These are phyloP conservation scores for Larix kaempferi DNA, from an alignment of 75 land plant species.

Conservation along the genomic window DNA sequence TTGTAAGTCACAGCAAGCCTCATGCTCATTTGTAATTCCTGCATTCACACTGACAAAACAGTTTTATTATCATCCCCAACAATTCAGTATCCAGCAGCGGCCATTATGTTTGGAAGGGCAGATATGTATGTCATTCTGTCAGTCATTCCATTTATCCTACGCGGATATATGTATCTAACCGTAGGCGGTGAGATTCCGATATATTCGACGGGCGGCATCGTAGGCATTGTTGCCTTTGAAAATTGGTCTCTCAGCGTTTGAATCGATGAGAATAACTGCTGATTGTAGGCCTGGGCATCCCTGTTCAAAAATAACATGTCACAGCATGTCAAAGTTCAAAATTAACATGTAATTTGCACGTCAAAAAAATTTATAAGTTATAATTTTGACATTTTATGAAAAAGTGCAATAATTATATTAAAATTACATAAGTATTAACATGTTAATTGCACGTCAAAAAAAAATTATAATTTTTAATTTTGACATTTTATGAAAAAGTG, in stretches of 20 bases:
- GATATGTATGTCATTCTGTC: too few species aligned
- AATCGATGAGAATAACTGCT: neutral
- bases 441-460: too few species aligned
- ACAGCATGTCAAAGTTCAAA: too few species aligned
- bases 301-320: conserved; percentile 16
- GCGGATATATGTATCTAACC: neutral
- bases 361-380: too few species aligned
- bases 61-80: neutral
- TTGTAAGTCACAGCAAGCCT: neutral
- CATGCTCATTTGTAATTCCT: neutral
- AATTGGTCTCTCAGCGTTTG: neutral
- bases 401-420: too few species aligned
- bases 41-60: neutral
- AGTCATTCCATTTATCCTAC: too few species aligned
- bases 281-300: conserved; percentile 12
- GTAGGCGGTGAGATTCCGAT: neutral
- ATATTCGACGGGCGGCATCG: neutral
- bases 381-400: too few species aligned
- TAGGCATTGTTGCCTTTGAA: neutral
- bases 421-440: too few species aligned
- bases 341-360: too few species aligned
- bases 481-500: too few species aligned
- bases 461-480: too few species aligned
- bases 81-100: neutral
- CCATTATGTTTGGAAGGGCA: neutral